Conservation (phyloP, 768 basidiomycete species). For the Lentinula lateritia region DNA sequence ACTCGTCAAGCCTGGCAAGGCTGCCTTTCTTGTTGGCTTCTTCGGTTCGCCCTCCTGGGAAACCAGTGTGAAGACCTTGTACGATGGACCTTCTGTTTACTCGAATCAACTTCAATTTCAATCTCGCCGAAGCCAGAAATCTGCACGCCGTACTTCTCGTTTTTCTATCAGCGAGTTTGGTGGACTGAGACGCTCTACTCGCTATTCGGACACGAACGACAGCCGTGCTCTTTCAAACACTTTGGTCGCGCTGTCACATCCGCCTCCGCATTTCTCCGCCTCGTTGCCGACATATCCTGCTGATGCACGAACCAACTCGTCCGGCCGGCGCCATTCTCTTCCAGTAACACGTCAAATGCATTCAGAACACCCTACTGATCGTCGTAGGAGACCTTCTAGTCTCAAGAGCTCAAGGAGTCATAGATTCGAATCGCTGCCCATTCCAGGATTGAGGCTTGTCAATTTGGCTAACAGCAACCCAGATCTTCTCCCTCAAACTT, state of each 20-base stretch:
- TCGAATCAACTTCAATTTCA: background rate
- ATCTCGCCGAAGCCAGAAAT: background rate
- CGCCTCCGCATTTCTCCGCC: background rate
- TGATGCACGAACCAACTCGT: background rate
- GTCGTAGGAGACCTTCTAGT: slow-evolving; percentile 19
- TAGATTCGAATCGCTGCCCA: slow-evolving; percentile 6
- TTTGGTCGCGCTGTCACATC: background rate
- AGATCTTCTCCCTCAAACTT: background rate
- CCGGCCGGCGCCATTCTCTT: slow-evolving; percentile 24
- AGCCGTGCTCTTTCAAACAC: slow-evolving; percentile 4
- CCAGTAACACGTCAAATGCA: slow-evolving; percentile 12
- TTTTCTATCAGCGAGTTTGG: slow-evolving; percentile 8
- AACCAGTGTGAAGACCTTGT: slow-evolving; percentile 22
- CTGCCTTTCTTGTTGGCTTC: slow-evolving; percentile 37
- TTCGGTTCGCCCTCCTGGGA: slow-evolving; percentile 42
- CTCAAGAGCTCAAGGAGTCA: slow-evolving; percentile 17
- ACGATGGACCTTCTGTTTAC: background rate
- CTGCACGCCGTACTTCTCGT: background rate
- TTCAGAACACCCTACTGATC: slow-evolving; percentile 6
- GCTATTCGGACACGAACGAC: background rate
- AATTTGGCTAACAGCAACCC: slow-evolving; percentile 4
- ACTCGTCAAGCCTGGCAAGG: slow-evolving; percentile 12
- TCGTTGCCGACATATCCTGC: slow-evolving; percentile 3
- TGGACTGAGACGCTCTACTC: background rate
- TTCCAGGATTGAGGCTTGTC: slow-evolving; percentile 19